phyloP scores from a whole-genome alignment of 2,329 filamentous ascomycete species.

The Diplocarpon rosae region DNA sequence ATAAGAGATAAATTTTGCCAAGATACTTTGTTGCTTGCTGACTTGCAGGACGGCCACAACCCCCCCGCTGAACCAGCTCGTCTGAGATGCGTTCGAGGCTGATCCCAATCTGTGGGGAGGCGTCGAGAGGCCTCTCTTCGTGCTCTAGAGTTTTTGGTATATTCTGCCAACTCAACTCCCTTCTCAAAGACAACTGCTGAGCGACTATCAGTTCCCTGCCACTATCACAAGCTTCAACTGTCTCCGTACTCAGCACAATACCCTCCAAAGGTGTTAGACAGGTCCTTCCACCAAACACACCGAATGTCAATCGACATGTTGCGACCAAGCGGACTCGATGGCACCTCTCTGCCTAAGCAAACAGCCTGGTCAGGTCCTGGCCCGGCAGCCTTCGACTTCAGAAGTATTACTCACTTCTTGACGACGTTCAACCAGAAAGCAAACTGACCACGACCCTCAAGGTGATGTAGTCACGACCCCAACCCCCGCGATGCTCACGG shows the following conservation, averaged over 20 bases:
- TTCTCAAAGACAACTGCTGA: no score
- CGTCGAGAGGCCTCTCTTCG: no score
- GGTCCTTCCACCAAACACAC: background rate
- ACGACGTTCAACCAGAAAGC: background rate
- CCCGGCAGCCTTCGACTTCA: constrained; percentile 27
- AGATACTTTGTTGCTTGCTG: no score
- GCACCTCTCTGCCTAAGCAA: constrained; percentile 4
- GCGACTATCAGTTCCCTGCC: no score
- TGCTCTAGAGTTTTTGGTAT: no score
- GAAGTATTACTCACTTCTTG: constrained; percentile 17
- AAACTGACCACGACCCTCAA: constrained; percentile 25
- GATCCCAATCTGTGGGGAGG: no score
- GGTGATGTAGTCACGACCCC: constrained; percentile 66
- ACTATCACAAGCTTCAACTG: no score
- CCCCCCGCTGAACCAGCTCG: no score
- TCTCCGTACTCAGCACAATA: background rate
- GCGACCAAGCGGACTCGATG: background rate
- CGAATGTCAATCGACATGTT: background rate
- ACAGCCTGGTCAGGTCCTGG: constrained; percentile 26
- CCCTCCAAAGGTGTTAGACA: background rate
- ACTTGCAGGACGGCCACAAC: no score
- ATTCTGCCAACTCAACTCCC: no score
- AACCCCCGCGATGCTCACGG: constrained; percentile 68
- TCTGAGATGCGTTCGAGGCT: no score
- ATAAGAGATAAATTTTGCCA: no score